Percentiles rank a stretch among this genome's conserved stretches.
Conservation (phyloP, 805 yeast species). For the Starmerella powellii region DNA sequence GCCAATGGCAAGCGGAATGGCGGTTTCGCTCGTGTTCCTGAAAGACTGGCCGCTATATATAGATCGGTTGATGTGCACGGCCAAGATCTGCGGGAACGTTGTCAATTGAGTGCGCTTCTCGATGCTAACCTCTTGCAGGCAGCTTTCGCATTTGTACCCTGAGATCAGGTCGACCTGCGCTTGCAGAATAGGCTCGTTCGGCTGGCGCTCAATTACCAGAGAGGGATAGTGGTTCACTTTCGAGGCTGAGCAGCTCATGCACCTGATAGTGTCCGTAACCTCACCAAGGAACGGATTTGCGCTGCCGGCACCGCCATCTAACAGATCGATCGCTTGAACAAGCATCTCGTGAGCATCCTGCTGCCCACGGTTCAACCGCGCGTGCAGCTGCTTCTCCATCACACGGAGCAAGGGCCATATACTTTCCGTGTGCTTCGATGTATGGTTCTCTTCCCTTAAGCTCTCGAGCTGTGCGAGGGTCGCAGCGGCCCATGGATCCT, state of each 20-base stretch:
- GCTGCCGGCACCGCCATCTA: conserved; percentile 32
- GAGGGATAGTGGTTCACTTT: conserved; percentile 54
- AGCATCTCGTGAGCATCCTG: conserved; percentile 93
- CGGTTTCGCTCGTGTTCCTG: conserved; percentile 64
- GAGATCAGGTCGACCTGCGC: conserved; percentile 57
- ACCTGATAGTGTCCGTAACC: conserved; percentile 52
- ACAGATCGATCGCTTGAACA: conserved; percentile 65
- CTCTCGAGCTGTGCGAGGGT: conserved; percentile 23
- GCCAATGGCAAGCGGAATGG: conserved; percentile 38
- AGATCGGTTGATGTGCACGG: conserved; percentile 80
- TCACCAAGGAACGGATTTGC: conserved; percentile 65
- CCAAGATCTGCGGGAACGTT: conserved; percentile 57
- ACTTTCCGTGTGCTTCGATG: conserved; percentile 43
- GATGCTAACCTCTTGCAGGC: conserved; percentile 47
- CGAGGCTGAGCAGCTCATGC: conserved; percentile 51
- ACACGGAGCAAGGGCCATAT: conserved; percentile 71
- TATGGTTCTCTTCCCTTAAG: conserved; percentile 50
- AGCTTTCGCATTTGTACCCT: conserved; percentile 60
- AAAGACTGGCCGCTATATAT: conserved; percentile 40
- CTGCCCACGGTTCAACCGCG: conserved; percentile 66
- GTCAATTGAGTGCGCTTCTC: conserved; percentile 51
- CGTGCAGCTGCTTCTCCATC: conserved; percentile 58
- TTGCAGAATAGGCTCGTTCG: conserved; percentile 40
- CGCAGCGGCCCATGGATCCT: conserved; percentile 19
- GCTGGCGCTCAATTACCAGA: conserved; percentile 54